phyloP scores from a whole-genome alignment of 1,284 basidiomycete species.

The Melanopsichium pennsylvanicum region DNA sequence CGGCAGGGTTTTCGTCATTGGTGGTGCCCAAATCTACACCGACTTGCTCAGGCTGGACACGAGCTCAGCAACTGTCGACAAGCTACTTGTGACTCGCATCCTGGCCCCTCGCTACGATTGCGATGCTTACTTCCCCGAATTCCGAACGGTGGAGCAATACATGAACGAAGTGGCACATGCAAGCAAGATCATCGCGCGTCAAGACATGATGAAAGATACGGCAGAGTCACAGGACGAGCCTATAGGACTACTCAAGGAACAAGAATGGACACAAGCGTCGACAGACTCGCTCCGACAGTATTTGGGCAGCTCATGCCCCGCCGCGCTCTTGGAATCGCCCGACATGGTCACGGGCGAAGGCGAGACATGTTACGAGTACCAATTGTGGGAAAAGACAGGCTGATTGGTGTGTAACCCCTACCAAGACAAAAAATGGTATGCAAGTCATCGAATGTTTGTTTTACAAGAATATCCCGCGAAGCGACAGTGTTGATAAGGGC shows the following conservation, averaged over 20 bases:
- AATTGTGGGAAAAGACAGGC: conserved; percentile 32
- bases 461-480: conserved; percentile 12
- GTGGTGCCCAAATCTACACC: conserved; percentile 84
- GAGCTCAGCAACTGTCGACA: conserved; percentile 27
- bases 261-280: conserved; percentile 26
- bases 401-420: not conserved
- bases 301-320: conserved; percentile 21
- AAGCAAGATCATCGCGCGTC: not conserved
- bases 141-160: conserved; percentile 66
- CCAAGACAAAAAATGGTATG: not conserved
- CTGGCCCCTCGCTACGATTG: conserved; percentile 79
- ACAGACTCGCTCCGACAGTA: conserved; percentile 13
- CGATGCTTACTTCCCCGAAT: conserved; percentile 85
- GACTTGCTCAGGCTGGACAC: conserved; percentile 66
- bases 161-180: conserved; percentile 16
- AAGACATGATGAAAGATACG: not conserved
- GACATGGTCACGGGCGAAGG: conserved; percentile 32
- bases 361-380: conserved; percentile 36
- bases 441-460: not conserved
- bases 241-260: conserved; percentile 3
- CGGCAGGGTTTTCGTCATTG: conserved; percentile 78
- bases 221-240: not conserved
- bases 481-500: conserved; percentile 15
- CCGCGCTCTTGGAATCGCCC: conserved; percentile 2
- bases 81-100: conserved; percentile 81